Conservation (phyloP, 148 eudicot genomes). For the Chenopodium album region DNA sequence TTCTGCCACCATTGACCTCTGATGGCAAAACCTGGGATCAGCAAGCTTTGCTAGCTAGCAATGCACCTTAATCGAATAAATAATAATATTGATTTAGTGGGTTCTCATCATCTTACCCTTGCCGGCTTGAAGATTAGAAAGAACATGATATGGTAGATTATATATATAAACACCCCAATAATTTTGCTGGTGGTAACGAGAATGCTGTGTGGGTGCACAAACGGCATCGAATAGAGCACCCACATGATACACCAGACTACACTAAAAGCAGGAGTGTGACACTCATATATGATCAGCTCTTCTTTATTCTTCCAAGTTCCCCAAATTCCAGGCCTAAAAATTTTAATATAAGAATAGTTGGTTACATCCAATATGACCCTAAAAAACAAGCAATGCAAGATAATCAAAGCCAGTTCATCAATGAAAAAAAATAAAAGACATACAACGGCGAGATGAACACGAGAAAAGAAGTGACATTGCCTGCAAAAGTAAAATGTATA, state of each 20-base stretch:
- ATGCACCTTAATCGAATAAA: background rate
- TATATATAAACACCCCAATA: constrained; percentile 40
- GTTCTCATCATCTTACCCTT: constrained; percentile 31
- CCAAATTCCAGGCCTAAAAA: constrained; percentile 46
- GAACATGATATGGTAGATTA: constrained; percentile 19
- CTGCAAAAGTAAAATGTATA: constrained; percentile 32
- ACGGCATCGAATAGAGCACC: constrained; percentile 60
- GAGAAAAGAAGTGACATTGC: constrained; percentile 56
- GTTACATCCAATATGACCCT: too few species aligned
- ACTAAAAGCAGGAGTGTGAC: constrained; percentile 49
- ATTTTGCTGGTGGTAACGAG: constrained; percentile 63
- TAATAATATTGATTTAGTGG: background rate
- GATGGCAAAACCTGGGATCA: background rate
- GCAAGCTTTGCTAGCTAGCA: too few species aligned
- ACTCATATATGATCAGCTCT: constrained; percentile 34
- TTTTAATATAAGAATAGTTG: too few species aligned
- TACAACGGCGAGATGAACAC: constrained; percentile 54
- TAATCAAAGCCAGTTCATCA: background rate
- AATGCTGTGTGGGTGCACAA: constrained; percentile 56
- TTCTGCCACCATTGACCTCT: constrained; percentile 24
- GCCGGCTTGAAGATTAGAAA: constrained; percentile 15
- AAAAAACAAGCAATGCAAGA: too few species aligned
- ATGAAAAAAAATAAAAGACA: background rate
- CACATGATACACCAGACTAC: constrained; percentile 57
- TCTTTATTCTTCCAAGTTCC: constrained; percentile 45